Conservation (phyloP, 2,329 filamentous ascomycete species). For the Clonostachys byssicola region DNA sequence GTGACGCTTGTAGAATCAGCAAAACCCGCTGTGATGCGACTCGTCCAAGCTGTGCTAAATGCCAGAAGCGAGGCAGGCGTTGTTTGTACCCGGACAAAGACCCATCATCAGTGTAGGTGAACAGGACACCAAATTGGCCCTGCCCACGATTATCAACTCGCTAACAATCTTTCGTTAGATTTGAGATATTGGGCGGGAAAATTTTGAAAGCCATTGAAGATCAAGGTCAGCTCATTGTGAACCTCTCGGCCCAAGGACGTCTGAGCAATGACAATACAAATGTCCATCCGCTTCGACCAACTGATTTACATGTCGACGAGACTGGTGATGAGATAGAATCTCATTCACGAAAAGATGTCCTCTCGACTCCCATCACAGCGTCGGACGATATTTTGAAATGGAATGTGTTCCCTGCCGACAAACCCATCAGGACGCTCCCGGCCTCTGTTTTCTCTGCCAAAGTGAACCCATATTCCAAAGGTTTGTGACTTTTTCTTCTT, state of each 20-base stretch:
- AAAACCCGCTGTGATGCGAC: constrained; percentile 8
- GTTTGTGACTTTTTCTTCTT: not conserved
- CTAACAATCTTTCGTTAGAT: constrained; percentile 1
- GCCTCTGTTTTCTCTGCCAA: constrained; percentile 5
- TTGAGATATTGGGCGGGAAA: constrained; percentile 7
- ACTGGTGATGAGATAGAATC: constrained; percentile 4
- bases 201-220: constrained; percentile 7
- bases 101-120: constrained; percentile 6
- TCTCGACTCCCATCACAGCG: constrained; percentile 6
- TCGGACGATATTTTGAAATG: constrained; percentile 7
- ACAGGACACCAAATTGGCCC: not conserved
- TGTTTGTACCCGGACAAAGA: constrained; percentile 9
- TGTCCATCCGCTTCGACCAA: too few species aligned
- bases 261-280: too few species aligned
- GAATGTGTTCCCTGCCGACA: constrained; percentile 6
- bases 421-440: constrained; percentile 4
- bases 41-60: constrained; percentile 6
- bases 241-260: not conserved
- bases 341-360: constrained; percentile 6
- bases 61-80: constrained; percentile 4
- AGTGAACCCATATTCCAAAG: constrained; percentile 5
- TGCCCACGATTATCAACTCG: not conserved
- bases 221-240: constrained; percentile 5
- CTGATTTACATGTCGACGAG: too few species aligned
- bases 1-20: constrained; percentile 8